These are phyloP conservation scores for Ophiostoma himal-ulmi DNA, from an alignment of 2,329 filamentous ascomycete species.

Conservation along the genomic window DNA sequence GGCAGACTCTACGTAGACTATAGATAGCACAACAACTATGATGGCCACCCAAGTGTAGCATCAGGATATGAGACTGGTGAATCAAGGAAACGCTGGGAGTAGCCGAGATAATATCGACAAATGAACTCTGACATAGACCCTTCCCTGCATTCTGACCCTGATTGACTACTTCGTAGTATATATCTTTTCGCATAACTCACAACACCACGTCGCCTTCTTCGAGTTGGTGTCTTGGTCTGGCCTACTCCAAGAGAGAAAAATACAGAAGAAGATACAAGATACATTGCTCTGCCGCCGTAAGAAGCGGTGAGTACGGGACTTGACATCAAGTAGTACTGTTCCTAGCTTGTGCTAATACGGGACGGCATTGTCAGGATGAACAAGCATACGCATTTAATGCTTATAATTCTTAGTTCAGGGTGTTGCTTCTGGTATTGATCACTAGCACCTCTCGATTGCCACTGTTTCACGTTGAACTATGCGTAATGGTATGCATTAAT, in stretches of 20 bases:
- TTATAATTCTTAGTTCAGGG: neutral
- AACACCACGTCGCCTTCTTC: neutral
- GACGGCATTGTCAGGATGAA: neutral
- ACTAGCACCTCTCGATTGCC: neutral
- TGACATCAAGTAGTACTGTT: neutral
- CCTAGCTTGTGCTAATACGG: neutral
- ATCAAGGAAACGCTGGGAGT: constrained; percentile 4
- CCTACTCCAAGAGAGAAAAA: neutral
- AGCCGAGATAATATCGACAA: neutral
- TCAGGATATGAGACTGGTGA: neutral
- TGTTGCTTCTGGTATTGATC: neutral
- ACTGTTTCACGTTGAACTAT: constrained; percentile 8
- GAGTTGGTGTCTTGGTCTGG: neutral
- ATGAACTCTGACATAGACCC: neutral
- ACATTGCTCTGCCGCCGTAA: neutral
- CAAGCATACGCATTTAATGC: neutral
- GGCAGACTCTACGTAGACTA: neutral
- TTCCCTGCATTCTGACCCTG: neutral
- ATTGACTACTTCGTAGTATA: neutral
- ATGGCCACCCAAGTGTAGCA: neutral
- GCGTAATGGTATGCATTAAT: neutral
- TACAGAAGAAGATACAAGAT: neutral
- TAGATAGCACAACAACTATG: neutral
- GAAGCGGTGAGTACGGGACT: neutral
- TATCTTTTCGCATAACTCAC: neutral